phyloP scores from a whole-genome alignment of 1,284 basidiomycete species.

The Mycena citricolor region DNA sequence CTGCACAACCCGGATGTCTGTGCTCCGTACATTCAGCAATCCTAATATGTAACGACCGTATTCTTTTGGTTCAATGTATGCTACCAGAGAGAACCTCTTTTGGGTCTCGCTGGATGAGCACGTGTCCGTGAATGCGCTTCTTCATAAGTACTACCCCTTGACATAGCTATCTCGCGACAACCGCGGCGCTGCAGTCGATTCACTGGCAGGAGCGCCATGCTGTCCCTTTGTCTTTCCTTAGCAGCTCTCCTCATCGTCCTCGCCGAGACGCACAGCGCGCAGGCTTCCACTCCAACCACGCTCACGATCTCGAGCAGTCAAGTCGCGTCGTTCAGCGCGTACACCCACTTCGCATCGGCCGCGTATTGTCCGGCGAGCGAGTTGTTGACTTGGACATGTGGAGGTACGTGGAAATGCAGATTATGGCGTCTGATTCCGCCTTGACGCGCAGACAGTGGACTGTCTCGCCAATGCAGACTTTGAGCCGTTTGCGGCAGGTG shows the following conservation, averaged over 20 bases:
- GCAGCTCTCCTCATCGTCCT: neutral
- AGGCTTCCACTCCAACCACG: slow-evolving; percentile 21
- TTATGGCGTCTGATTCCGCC: neutral
- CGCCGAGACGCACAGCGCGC: neutral
- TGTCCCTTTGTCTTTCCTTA: neutral
- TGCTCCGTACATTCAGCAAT: slow-evolving; percentile 49
- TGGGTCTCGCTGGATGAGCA: too few relatives aligned
- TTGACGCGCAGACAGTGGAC: too few relatives aligned
- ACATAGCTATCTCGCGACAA: too few relatives aligned
- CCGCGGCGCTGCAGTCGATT: too few relatives aligned
- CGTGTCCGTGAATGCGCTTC: too few relatives aligned
- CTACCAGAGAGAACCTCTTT: too few relatives aligned
- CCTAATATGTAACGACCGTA: too few relatives aligned
- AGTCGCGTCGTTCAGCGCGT: slow-evolving; percentile 38
- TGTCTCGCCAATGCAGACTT: slow-evolving; percentile 57
- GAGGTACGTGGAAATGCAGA: slow-evolving; percentile 22
- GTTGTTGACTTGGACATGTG: slow-evolving; percentile 34
- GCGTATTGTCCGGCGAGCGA: slow-evolving; percentile 35
- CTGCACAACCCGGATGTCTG: slow-evolving; percentile 63
- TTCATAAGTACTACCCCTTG: too few relatives aligned
- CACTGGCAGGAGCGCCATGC: too few relatives aligned
- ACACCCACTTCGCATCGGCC: slow-evolving; percentile 37
- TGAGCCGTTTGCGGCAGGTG: slow-evolving; percentile 56
- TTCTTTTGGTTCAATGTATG: too few relatives aligned
- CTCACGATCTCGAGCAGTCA: slow-evolving; percentile 32